phyloP scores from a whole-genome alignment of 2,329 filamentous ascomycete species.

The Leptographium radiaticola region DNA sequence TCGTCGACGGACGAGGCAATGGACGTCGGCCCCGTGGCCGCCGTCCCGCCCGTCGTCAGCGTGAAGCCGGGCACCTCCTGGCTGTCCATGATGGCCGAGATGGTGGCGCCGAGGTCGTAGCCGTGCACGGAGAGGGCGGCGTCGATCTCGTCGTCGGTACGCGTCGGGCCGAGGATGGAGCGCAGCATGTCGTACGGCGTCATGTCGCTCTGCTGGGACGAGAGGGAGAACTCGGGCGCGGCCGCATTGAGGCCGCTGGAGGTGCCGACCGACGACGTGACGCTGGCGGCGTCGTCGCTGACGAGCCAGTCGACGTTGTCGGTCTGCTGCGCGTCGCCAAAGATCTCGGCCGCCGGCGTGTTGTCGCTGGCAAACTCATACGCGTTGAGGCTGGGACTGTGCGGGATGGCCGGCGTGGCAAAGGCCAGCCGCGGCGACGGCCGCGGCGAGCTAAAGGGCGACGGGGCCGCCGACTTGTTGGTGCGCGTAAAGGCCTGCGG shows the following conservation, averaged over 20 bases:
- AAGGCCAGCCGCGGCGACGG: constrained; percentile 85
- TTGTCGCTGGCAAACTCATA: constrained; percentile 85
- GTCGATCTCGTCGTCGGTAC: constrained; percentile 89
- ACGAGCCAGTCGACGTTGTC: constrained; percentile 97
- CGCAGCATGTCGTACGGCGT: constrained; percentile 95
- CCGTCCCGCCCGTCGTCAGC: constrained; percentile 18
- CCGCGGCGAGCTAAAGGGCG: constrained; percentile 86
- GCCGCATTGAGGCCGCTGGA: constrained; percentile 64
- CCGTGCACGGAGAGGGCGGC: constrained; percentile 76
- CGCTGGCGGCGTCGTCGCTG: constrained; percentile 71
- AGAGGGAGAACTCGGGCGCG: constrained; percentile 60
- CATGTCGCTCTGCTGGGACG: constrained; percentile 70
- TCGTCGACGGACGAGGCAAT: constrained; percentile 29
- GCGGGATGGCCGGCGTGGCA: constrained; percentile 79
- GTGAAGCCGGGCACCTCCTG: constrained; percentile 24
- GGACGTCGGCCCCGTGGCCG: constrained; percentile 4
- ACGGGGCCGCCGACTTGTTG: constrained; percentile 58
- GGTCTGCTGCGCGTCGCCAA: constrained; percentile 74
- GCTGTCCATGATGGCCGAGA: constrained; percentile 75
- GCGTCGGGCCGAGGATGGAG: constrained; percentile 79
- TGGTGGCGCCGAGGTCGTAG: constrained; percentile 86
- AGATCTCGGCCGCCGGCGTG: constrained; percentile 68
- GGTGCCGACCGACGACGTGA: constrained; percentile 57
- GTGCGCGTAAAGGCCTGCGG: constrained; percentile 65
- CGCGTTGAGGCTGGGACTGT: constrained; percentile 85